phyloP scores from a whole-genome alignment of 495 filamentous ascomycete genomes.

The Daldinia childiae region DNA sequence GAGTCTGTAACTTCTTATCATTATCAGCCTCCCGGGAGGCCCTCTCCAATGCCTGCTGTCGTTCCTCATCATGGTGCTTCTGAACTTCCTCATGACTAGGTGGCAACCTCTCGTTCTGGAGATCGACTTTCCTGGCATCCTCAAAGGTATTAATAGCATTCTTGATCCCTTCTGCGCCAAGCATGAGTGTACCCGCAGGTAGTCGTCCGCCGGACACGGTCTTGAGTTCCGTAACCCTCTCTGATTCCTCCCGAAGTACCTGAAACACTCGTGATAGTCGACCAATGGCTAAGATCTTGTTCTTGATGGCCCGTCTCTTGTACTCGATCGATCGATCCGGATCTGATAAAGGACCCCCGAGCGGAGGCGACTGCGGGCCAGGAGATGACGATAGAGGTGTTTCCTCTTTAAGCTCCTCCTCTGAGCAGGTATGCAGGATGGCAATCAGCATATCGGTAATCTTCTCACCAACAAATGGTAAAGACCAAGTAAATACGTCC shows the following conservation, averaged over 20 bases:
- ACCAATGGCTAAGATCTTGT: conserved; percentile 98
- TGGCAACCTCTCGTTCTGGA: conserved; percentile 94
- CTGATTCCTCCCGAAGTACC: conserved; percentile 95
- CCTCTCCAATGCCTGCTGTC: conserved; percentile 82
- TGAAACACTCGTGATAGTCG: conserved; percentile 98
- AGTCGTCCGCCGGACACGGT: conserved; percentile 93
- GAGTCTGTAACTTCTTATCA: conserved; percentile 81
- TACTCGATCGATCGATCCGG: conserved; percentile 86
- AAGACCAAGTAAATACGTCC: conserved; percentile 99
- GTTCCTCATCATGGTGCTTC: conserved; percentile 78
- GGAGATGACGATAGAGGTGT: conserved; percentile 65
- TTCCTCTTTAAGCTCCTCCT: conserved; percentile 92
- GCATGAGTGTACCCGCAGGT: conserved; percentile 95
- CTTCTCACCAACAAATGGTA: conserved; percentile 98
- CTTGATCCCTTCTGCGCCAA: conserved; percentile 98
- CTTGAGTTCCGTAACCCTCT: conserved; percentile 96
- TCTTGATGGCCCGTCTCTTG: conserved; percentile 96
- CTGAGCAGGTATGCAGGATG: conserved; percentile 96
- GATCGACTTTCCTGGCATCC: conserved; percentile 96
- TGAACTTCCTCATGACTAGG: conserved; percentile 92
- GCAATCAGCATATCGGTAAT: conserved; percentile 99
- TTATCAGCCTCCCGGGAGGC: conserved; percentile 89
- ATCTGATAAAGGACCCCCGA: conserved; percentile 64
- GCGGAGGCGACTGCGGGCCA: conserved; percentile 75
- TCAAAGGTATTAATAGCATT: conserved; percentile 98